Base-by-base conservation (phyloP, 148 eudicot species). In the Drosera capensis region DNA sequence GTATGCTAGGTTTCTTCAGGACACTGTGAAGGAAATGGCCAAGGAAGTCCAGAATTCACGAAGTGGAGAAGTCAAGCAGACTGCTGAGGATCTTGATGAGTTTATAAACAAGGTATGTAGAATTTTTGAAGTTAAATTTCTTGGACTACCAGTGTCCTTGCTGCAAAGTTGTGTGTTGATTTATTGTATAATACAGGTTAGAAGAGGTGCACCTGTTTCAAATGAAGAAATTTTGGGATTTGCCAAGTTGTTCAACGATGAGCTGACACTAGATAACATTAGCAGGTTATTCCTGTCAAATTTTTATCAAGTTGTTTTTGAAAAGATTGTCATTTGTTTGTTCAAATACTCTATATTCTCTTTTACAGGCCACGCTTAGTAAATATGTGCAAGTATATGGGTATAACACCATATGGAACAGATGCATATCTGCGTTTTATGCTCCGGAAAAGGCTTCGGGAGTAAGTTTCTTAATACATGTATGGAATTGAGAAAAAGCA, bases 331-430 rank as follows among this genome's bases (percentile, higher is more conserved):
- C 36, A 3, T 20, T 41, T 19, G 14, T 23, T 17, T 41, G 23
- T 7, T 14, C 1, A 1, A 7, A 19, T 41, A 23, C 11, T 9
- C 7, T 41, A 15, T 34, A 9, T 24, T 57, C 51, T 46, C 58
- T 9, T 0, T 43, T 48, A 17, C 70, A 84, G 94, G 73, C 85
- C 94, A 41, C 81, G 94, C 22, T 60, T 84, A 35, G 79, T 84
- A 14, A 84, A 70, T 51, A 84, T 84, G 94, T 84, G 88, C 82
- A 84, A 84, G 63, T 84, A 84, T 54, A 84, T 84, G 94, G 94
- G 94, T 7, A 69, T 84, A 58, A 77, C 43, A 23, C 78, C 94
- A 21, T 73, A 62, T 60, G 87, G 88, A 51, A 80, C 94, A 20
- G 94, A 84, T 72, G 67, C 84, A 15, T 79, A 84, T 59, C 43